Percentiles rank a stretch among this genome's conserved stretches.
Evolutionary conservation across 2,329 filamentous ascomycete genomes (phyloP).

Genomic region (Claviceps sp.): DNA sequence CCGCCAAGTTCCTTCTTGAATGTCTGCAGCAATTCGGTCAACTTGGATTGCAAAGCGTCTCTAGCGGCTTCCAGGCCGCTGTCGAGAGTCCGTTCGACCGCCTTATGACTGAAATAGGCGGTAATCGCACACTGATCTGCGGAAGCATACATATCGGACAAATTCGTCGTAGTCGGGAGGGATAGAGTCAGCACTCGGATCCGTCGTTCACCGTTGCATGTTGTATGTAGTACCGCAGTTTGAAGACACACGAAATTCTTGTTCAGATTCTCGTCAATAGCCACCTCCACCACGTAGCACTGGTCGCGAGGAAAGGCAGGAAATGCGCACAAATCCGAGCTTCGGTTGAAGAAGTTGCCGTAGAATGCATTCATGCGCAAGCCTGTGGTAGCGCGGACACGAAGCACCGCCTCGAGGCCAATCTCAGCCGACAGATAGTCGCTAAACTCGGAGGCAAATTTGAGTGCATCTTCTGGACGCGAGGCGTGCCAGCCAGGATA

Average conservation of each 20-base stretch:
- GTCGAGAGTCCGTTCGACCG: conserved; percentile 77
- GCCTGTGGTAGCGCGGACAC: conserved; percentile 88
- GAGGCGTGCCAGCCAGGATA: conserved; percentile 97
- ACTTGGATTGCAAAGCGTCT: conserved; percentile 80
- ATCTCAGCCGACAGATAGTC: conserved; percentile 96
- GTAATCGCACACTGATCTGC: conserved; percentile 90
- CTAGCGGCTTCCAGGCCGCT: conserved; percentile 81
- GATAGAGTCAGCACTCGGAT: conserved; percentile 91
- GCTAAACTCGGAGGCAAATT: conserved; percentile 93
- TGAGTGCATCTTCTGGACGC: conserved; percentile 87
- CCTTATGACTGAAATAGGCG: conserved; percentile 94
- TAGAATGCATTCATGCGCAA: conserved; percentile 97
- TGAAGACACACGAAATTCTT: conserved; percentile 90
- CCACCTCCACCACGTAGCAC: conserved; percentile 94
- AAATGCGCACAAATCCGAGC: conserved; percentile 94
- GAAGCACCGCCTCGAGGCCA: conserved; percentile 85
- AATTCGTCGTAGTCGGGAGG: conserved; percentile 78
- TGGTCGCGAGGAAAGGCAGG: conserved; percentile 96
- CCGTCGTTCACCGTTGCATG: conserved; percentile 89
- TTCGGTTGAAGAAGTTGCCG: conserved; percentile 98
- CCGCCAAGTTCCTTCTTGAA: conserved; percentile 95
- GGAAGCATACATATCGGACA: conserved; percentile 86
- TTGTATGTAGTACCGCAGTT: conserved; percentile 90
- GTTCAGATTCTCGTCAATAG: conserved; percentile 86
- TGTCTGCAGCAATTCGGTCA: conserved; percentile 83